Percentiles rank a stretch among this genome's conserved stretches.
Evolutionary conservation across 805 yeast species (phyloP).

Genomic region (Lipomyces chichibuensis): DNA sequence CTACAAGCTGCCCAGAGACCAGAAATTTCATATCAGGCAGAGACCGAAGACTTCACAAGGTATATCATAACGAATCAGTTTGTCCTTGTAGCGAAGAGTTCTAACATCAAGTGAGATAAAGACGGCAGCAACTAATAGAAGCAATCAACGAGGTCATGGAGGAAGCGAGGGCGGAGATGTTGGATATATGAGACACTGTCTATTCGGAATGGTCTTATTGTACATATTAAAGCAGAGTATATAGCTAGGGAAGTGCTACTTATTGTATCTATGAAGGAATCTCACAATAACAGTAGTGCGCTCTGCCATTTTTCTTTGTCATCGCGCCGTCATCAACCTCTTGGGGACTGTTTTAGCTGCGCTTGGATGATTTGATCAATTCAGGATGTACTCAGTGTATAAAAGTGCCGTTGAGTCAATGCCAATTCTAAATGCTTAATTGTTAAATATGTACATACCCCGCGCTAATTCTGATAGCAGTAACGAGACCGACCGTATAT

Average conservation of each 20-base stretch:
- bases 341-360: too few relatives aligned
- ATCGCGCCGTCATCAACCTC: too few relatives aligned
- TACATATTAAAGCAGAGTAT: background rate
- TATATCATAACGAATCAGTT: background rate
- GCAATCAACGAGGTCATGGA: conserved; percentile 31
- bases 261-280: too few relatives aligned
- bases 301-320: too few relatives aligned
- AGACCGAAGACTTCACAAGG: conserved; percentile 19
- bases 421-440: too few relatives aligned
- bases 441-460: background rate
- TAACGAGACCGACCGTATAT: background rate
- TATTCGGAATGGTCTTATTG: background rate
- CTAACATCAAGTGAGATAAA: background rate
- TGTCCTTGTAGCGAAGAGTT: background rate
- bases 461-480: background rate
- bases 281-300: background rate
- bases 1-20: conserved; percentile 15
- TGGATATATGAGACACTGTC: conserved; percentile 14
- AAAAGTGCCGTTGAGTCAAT: too few relatives aligned
- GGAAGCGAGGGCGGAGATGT: conserved; percentile 33
- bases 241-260: background rate
- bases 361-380: too few relatives aligned
- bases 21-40: conserved; percentile 24
- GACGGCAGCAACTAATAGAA: conserved; percentile 18
- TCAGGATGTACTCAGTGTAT: too few relatives aligned